These are phyloP conservation scores for Colletotrichum tofieldiae DNA, from an alignment of 2,329 filamentous ascomycete species.

Conservation along the genomic window DNA sequence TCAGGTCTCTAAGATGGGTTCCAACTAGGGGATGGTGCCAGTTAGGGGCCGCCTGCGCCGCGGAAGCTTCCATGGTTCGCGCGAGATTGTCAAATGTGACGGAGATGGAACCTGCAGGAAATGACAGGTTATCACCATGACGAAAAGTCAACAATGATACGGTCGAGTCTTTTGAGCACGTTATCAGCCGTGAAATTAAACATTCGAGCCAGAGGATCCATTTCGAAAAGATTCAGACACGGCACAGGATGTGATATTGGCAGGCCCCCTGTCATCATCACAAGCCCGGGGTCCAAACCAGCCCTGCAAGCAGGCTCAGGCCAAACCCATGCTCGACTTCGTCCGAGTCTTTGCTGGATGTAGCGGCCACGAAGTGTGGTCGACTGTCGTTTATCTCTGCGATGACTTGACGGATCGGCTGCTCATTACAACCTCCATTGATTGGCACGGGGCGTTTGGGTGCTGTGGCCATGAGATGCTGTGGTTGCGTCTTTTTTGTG, in stretches of 20 bases:
- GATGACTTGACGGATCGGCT: background rate
- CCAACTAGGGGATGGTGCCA: background rate
- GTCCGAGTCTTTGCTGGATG: background rate
- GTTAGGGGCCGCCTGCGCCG: background rate
- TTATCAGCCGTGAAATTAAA: constrained; percentile 16
- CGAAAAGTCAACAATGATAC: background rate
- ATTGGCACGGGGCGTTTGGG: background rate
- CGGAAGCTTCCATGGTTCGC: background rate
- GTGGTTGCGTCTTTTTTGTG: background rate
- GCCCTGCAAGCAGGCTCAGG: background rate
- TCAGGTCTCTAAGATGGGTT: background rate
- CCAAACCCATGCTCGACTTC: background rate
- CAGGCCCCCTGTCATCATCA: constrained; percentile 8
- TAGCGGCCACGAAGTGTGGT: background rate
- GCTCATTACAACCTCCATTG: background rate
- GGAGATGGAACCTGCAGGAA: constrained; percentile 17
- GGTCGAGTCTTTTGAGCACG: background rate
- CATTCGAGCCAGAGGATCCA: background rate
- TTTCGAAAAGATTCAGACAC: background rate
- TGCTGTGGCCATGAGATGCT: background rate
- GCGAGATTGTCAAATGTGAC: constrained; percentile 40
- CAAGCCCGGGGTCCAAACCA: constrained; percentile 1
- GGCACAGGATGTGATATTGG: constrained; percentile 25
- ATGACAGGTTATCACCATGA: background rate
- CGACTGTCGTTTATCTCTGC: constrained; percentile 33